phyloP scores from a whole-genome alignment of 2,329 filamentous ascomycete genomes.

The Fusarium sp. region DNA sequence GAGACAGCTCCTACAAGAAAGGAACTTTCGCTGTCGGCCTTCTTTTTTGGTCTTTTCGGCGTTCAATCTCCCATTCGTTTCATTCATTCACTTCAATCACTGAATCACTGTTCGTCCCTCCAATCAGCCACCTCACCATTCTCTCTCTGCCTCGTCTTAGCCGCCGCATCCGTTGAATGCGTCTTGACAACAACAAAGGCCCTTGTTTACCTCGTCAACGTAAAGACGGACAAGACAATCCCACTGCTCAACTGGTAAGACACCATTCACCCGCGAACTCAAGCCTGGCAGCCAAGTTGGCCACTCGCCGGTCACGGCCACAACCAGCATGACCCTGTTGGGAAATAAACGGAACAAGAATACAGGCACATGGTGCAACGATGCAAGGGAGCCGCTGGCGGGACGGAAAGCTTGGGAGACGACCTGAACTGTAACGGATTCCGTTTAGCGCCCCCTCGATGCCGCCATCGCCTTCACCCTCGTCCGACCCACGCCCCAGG shows the following conservation, averaged over 20 bases:
- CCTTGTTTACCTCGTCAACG: conserved; percentile 6
- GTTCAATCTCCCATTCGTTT: neutral
- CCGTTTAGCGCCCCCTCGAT: conserved; percentile 43
- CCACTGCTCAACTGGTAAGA: conserved; percentile 32
- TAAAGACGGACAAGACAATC: conserved; percentile 21
- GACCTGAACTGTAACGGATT: conserved; percentile 40
- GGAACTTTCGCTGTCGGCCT: neutral
- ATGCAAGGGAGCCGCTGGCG: conserved; percentile 21
- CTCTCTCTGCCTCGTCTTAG: conserved; percentile 16
- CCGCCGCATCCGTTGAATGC: conserved; percentile 22
- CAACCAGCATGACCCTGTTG: conserved; percentile 13
- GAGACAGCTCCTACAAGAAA: neutral
- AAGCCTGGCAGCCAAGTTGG: conserved; percentile 13
- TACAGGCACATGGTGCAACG: neutral
- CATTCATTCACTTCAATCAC: conserved; percentile 7
- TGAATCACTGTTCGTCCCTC: neutral
- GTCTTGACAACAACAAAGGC: conserved; percentile 14
- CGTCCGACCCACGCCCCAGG: conserved; percentile 35
- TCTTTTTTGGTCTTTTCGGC: conserved; percentile 15
- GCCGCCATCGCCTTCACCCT: conserved; percentile 42
- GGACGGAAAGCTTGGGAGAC: conserved; percentile 13
- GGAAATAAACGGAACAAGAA: conserved; percentile 15
- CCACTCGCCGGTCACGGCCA: conserved; percentile 28
- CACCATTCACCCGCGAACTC: conserved; percentile 16
- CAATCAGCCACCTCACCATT: neutral